Evolutionary conservation across 805 yeast genomes (phyloP), one percentile per base, ranked within the genome.

Genomic region (Danielia oregonensis): DNA sequence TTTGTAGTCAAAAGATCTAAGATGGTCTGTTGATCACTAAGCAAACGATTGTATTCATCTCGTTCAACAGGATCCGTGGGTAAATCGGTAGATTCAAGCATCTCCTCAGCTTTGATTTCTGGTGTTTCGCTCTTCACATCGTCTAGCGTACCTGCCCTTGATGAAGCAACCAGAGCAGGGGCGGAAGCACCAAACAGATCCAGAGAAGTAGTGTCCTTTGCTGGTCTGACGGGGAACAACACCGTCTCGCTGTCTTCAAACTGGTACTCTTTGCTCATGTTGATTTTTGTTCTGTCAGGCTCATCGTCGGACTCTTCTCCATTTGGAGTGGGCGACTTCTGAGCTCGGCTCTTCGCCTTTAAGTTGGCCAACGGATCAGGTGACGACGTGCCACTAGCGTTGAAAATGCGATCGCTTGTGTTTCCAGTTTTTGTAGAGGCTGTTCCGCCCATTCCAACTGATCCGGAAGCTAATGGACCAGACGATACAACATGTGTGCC

Each of bases 401-500:
- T 87, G 54, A 40, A 70, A 52, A 53, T 59, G 55, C 44, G 44
- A 35, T 57, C 68, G 18, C 35, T 35, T 5, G 65, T 53, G 14
- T 54, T 44, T 11, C 57, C 59, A 14, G 46, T 39, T 32, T 57
- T 60, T 17, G 55, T 29, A 5, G 54, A 55, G 32, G 43, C 44
- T 3, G 47, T 44, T 29, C 53, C 57, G 7, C 46, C 49, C 41
- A 72, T 46, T 2, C 76, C 60, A 3, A 74, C 78, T 1, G 74
- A 66, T 9, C 87, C 88, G 24, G 81, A 70, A 5, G 89, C 76
- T 36, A 85, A 63, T 0, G 91, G 87, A 12, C 94, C 94, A 1
- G 84, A 66, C 2, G 83, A 72, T 5, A 84, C 81, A 24, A 83
- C 62, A 46, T 78, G 83, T 0, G 89, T 82, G 14, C 71, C 71